A percentile compares a stretch with the other conserved stretches of the same genome.
These are phyloP conservation scores for Metarhizium guizhouense DNA, from an alignment of 2,329 filamentous ascomycete genomes.

Conservation along the genomic window DNA sequence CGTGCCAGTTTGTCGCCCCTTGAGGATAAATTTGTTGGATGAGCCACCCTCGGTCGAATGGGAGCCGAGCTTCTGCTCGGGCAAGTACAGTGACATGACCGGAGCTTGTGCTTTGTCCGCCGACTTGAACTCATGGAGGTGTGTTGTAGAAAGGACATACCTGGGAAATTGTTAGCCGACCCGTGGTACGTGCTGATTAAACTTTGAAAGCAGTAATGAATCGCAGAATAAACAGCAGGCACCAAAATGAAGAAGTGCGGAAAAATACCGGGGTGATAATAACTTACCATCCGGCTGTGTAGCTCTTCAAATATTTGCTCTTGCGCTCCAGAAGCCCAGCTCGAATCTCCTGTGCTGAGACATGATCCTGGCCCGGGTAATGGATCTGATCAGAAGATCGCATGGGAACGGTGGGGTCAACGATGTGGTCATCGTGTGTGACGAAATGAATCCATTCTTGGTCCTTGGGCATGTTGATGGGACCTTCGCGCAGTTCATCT, in stretches of 20 bases:
- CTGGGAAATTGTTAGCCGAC: slow-evolving; percentile 30
- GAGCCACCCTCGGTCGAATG: slow-evolving; percentile 75
- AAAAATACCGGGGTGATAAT: neutral
- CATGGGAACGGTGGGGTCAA: slow-evolving; percentile 74
- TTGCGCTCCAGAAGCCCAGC: slow-evolving; percentile 91
- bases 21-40: slow-evolving; percentile 96
- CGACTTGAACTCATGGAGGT: slow-evolving; percentile 98
- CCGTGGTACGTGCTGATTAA: slow-evolving; percentile 4
- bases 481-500: slow-evolving; percentile 74
- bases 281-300: slow-evolving; percentile 83
- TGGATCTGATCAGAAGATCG: slow-evolving; percentile 73
- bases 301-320: slow-evolving; percentile 98
- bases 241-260: neutral
- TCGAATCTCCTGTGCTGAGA: slow-evolving; percentile 72
- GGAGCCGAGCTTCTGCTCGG: slow-evolving; percentile 90
- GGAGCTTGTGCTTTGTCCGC: slow-evolving; percentile 86
- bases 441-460: slow-evolving; percentile 85
- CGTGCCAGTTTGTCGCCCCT: slow-evolving; percentile 84
- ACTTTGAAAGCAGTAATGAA: neutral
- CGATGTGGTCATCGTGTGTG: slow-evolving; percentile 70
- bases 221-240: neutral
- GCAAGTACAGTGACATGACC: slow-evolving; percentile 91
- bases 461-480: slow-evolving; percentile 89
- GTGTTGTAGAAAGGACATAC: slow-evolving; percentile 93
- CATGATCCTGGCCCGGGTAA: slow-evolving; percentile 84